phyloP scores from a whole-genome alignment of 768 basidiomycete species.

The Lentinula sp. region DNA sequence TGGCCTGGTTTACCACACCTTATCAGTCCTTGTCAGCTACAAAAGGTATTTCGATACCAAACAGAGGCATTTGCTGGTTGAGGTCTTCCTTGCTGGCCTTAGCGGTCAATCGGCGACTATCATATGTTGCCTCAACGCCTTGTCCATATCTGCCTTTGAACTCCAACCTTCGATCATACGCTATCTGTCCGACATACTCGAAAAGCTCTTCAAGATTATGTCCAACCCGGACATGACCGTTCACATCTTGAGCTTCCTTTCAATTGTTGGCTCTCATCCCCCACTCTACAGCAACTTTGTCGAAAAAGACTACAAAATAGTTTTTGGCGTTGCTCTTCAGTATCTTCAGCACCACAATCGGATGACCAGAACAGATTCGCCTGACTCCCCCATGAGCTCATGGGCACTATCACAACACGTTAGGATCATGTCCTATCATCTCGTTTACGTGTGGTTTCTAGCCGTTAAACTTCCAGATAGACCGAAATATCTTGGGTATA shows the following conservation, averaged over 20 bases:
- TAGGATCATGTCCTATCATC: constrained; percentile 81
- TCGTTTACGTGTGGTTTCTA: constrained; percentile 94
- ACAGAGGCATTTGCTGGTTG: constrained; percentile 63
- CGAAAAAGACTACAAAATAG: constrained; percentile 84
- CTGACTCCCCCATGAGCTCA: constrained; percentile 48
- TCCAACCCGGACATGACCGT: constrained; percentile 89
- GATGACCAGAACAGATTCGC: constrained; percentile 25
- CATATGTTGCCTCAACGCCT: constrained; percentile 85
- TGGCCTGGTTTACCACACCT: constrained; percentile 79
- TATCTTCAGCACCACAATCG: constrained; percentile 90
- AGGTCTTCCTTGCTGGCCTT: constrained; percentile 65
- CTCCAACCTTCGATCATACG: constrained; percentile 77
- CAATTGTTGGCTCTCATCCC: constrained; percentile 77
- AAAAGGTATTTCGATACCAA: constrained; percentile 67
- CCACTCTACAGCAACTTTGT: constrained; percentile 86
- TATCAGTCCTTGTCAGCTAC: constrained; percentile 87
- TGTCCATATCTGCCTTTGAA: constrained; percentile 86
- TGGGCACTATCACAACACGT: constrained; percentile 92
- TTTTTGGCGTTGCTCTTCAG: constrained; percentile 90
- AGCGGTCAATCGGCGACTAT: constrained; percentile 69
- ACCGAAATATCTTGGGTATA: constrained; percentile 75
- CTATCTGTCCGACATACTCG: constrained; percentile 66
- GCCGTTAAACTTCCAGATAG: constrained; percentile 79
- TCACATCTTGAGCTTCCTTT: constrained; percentile 92
- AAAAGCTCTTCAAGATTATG: constrained; percentile 90